Evolutionary conservation across 352 stramenopile genomes (phyloP), one percentile per base, ranked within the genome.

Genomic region (Globisporangium cederbergense): DNA sequence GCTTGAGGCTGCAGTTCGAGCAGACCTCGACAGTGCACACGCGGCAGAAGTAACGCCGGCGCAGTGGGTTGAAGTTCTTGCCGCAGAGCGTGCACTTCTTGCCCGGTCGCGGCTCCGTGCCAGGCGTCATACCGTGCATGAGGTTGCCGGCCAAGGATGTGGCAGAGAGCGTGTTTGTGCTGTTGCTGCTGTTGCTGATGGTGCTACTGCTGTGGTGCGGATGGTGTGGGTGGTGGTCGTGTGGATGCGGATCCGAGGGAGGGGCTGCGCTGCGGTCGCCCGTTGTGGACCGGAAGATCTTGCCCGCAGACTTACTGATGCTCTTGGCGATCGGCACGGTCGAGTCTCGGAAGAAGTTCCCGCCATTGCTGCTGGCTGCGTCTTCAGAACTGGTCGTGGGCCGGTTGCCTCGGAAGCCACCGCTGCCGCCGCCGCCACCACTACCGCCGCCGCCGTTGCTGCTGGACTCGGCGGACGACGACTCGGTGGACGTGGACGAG

Each of bases 1-100:
- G 77, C 50, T 80, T 66, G 59, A 92, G 81, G 55, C 80, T 88
- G 74, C 86, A 95, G 58, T 87, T 80, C 30, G 75, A 81, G 70
- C 84, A 93, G 18, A 93, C 73, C 22, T 88, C 73, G 25, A 67
- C 70, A 7, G 72, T 76, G 47, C 84, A 95, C 61, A 78, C 68
- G 34, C 81, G 79, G 68, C 86, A 93, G 54, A 83, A 75, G 73
- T 92, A 87, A 8, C 85, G 83, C 30, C 86, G 74, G 11, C 83
- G 83, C 61, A 95, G 67, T 34, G 83, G 80, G 61, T 91, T 93
- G 65, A 95, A 95, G 60, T 74, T 87, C 74, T 93, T 95, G 60
- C 77, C 79, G 65, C 84, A 95, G 3, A 89, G 72, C 0, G 79
- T 76, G 65, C 86, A 93, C 66, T 90, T 88, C 54, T 86, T 90